Evolutionary conservation across 164 flowering plant genomes (phyloP).

Genomic region (Sedum album): DNA sequence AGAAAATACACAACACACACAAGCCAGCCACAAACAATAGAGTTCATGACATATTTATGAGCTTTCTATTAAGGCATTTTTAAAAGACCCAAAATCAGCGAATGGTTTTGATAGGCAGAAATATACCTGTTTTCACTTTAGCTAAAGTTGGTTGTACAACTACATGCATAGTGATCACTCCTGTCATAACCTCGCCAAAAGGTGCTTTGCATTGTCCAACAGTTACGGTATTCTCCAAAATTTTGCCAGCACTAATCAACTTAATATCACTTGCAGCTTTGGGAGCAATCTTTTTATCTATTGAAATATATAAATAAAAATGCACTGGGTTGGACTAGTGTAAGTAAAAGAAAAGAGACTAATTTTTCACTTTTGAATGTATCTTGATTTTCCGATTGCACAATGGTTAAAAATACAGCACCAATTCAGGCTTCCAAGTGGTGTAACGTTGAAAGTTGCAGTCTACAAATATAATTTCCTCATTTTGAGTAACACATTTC

Average conservation of each 20-base stretch:
- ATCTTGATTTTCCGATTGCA: too few relatives aligned
- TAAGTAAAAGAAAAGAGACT: background rate
- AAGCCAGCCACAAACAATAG: background rate
- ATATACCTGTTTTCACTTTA: constrained; percentile 49
- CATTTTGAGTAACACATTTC: background rate
- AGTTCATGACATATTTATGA: background rate
- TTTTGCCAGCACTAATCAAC: constrained; percentile 53
- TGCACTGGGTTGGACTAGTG: background rate
- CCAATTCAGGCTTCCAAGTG: too few relatives aligned
- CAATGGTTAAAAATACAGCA: too few relatives aligned
- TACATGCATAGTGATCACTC: constrained; percentile 57
- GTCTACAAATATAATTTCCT: too few relatives aligned
- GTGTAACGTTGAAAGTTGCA: too few relatives aligned
- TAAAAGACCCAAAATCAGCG: background rate
- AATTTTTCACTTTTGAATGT: too few relatives aligned
- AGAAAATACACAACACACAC: background rate
- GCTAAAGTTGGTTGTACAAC: constrained; percentile 61
- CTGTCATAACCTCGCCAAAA: constrained; percentile 48
- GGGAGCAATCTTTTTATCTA: constrained; percentile 49
- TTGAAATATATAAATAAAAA: background rate
- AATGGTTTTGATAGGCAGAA: background rate
- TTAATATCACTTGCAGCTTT: constrained; percentile 56
- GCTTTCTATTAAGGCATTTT: background rate
- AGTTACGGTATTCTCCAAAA: constrained; percentile 60
- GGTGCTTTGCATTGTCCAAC: constrained; percentile 58